A percentile compares a stretch with the other conserved stretches of the same genome.
Evolutionary conservation across 805 yeast species (phyloP).

Genomic region (Sugiyamaella lignohabitans): DNA sequence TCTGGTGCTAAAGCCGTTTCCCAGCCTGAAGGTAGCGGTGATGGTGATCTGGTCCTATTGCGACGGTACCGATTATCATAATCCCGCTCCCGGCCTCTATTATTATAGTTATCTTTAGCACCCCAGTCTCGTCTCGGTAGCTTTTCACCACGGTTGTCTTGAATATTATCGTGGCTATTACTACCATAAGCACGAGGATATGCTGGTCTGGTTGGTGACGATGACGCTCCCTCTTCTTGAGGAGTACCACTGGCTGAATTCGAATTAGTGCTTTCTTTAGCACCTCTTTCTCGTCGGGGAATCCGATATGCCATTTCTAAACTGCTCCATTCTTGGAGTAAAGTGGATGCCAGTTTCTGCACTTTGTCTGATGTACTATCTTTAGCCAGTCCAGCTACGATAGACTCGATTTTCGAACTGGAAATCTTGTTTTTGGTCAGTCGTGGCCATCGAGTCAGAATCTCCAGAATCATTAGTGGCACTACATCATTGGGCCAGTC

Average conservation of each 20-base stretch:
- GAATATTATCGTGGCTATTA: constrained; percentile 1
- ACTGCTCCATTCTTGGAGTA: constrained; percentile 63
- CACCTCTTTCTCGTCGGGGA: constrained; percentile 45
- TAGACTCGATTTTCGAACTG: constrained; percentile 63
- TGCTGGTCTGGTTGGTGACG: too few species aligned
- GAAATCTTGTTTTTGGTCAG: constrained; percentile 73
- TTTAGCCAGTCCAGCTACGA: constrained; percentile 41
- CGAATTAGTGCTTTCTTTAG: constrained; percentile 20
- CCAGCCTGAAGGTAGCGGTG: constrained; percentile 58
- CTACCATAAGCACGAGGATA: not conserved
- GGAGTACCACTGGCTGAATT: not conserved
- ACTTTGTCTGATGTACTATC: constrained; percentile 27
- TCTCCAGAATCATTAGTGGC: constrained; percentile 43
- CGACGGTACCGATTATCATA: constrained; percentile 5
- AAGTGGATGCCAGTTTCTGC: constrained; percentile 34
- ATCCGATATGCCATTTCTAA: constrained; percentile 81
- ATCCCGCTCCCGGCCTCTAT: constrained; percentile 13
- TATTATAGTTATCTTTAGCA: not conserved
- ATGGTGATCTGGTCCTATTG: not conserved
- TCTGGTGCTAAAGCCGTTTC: constrained; percentile 45
- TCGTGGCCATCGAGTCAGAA: constrained; percentile 59
- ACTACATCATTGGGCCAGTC: constrained; percentile 25
- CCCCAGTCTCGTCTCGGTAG: too few species aligned
- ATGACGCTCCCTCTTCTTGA: not conserved
- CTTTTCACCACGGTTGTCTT: not conserved